Evolutionary conservation across 305 asterid species (phyloP).

Genomic region (Fraxinus platypoda): DNA sequence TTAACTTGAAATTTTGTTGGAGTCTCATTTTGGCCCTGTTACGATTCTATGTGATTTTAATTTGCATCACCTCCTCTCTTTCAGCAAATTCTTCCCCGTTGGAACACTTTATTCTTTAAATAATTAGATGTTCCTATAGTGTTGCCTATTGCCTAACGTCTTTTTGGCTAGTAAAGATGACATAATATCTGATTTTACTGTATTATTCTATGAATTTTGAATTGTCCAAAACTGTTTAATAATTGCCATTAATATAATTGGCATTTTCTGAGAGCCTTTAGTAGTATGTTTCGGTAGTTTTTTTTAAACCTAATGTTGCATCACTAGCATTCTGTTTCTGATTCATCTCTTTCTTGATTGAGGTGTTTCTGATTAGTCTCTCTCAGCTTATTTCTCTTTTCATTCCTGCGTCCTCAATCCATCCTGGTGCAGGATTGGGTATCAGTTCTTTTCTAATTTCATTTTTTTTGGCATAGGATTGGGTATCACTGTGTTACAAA

Average conservation of each 20-base stretch:
- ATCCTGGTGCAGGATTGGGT: slow-evolving; percentile 10
- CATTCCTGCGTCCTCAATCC: slow-evolving; percentile 4
- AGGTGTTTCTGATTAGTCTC: not conserved
- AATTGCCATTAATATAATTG: not conserved
- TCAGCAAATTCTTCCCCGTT: not conserved
- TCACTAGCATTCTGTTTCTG: not conserved
- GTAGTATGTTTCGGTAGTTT: not conserved
- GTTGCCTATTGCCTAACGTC: not conserved
- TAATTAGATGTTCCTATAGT: not conserved
- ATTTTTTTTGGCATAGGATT: slow-evolving; percentile 55
- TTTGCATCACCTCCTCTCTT: not conserved
- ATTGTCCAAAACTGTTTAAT: not conserved
- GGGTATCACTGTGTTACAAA: slow-evolving; percentile 75
- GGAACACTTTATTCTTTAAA: not conserved
- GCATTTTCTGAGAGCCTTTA: not conserved
- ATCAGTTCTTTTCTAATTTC: not conserved
- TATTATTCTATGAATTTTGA: not conserved
- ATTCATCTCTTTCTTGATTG: not conserved
- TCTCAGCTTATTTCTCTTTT: not conserved
- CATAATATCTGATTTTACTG: not conserved
- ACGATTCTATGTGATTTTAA: not conserved
- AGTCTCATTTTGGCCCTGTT: not conserved
- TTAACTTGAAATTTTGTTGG: not conserved
- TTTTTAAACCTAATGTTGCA: not conserved
- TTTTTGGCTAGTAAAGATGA: not conserved